phyloP scores from a whole-genome alignment of 108 stramenopile species.

The Bacterosira constricta region DNA sequence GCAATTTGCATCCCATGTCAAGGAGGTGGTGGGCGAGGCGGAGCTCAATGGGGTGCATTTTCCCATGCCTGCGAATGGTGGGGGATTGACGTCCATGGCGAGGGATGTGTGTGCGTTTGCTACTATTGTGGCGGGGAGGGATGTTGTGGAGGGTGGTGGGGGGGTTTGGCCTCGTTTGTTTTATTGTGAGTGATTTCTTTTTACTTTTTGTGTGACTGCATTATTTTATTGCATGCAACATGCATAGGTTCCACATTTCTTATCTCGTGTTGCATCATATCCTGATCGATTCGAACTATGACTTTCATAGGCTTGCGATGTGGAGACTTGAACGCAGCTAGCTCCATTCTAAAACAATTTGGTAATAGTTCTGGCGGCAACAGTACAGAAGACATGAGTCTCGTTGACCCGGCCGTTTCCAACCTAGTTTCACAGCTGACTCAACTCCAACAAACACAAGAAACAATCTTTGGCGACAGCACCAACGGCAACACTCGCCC shows the following conservation, averaged over 20 bases:
- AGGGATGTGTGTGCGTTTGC: constrained; percentile 30
- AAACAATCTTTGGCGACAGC: constrained; percentile 30
- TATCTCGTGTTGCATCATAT: neutral
- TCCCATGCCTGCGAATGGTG: neutral
- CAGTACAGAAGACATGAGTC: constrained; percentile 1
- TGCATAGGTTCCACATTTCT: neutral
- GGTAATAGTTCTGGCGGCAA: neutral
- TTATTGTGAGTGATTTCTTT: constrained; percentile 28
- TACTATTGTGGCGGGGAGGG: constrained; percentile 26
- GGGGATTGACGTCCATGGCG: constrained; percentile 12
- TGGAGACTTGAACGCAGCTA: constrained; percentile 7
- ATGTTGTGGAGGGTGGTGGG: constrained; percentile 19
- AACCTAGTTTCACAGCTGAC: constrained; percentile 27
- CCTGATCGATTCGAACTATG: neutral
- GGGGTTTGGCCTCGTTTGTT: constrained; percentile 40
- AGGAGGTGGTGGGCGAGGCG: constrained; percentile 25
- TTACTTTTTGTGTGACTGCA: neutral
- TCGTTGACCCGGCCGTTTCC: constrained; percentile 26
- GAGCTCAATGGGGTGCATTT: constrained; percentile 15
- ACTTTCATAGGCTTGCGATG: constrained; percentile 18
- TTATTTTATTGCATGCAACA: neutral
- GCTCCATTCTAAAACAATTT: constrained; percentile 8
- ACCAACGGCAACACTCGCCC: neutral
- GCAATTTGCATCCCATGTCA: constrained; percentile 33
- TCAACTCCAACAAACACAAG: constrained; percentile 15